phyloP scores from a whole-genome alignment of 2,329 filamentous ascomycete genomes.

The Raffaelea ambrosiae region DNA sequence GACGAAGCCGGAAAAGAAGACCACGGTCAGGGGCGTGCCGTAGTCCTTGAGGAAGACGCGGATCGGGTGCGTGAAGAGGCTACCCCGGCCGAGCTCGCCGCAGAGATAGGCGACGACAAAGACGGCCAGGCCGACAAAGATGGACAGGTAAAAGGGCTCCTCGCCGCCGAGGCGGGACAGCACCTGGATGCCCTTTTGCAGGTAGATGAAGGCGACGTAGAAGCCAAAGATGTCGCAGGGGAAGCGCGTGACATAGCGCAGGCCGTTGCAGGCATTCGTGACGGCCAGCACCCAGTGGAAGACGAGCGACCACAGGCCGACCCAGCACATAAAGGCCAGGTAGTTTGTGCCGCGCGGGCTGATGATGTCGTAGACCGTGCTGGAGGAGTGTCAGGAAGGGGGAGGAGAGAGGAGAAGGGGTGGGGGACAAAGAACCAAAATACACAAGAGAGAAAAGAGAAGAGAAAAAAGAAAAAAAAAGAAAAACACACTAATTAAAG shows the following conservation, averaged over 20 bases:
- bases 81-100: constrained; percentile 60
- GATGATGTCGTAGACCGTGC: constrained; percentile 85
- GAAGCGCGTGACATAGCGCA: constrained; percentile 86
- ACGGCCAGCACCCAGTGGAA: constrained; percentile 79
- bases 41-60: constrained; percentile 85
- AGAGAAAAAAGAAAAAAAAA: no score
- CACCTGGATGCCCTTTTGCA: constrained; percentile 86
- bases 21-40: constrained; percentile 69
- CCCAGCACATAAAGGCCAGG: constrained; percentile 86
- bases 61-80: constrained; percentile 65
- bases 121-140: constrained; percentile 68
- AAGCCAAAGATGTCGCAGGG: constrained; percentile 92
- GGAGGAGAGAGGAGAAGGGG: not conserved
- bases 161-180: constrained; percentile 63
- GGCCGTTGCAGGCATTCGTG: constrained; percentile 78
- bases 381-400: constrained; percentile 15
- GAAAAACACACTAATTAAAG: constrained; percentile 64
- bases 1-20: constrained; percentile 88
- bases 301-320: constrained; percentile 78
- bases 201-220: constrained; percentile 85
- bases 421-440: not conserved
- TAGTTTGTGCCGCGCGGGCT: constrained; percentile 69
- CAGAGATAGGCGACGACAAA: constrained; percentile 69
- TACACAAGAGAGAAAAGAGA: not conserved
- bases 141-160: constrained; percentile 67